Base-by-base conservation (phyloP, 306 rosid species). In the Citrullus amarus region DNA sequence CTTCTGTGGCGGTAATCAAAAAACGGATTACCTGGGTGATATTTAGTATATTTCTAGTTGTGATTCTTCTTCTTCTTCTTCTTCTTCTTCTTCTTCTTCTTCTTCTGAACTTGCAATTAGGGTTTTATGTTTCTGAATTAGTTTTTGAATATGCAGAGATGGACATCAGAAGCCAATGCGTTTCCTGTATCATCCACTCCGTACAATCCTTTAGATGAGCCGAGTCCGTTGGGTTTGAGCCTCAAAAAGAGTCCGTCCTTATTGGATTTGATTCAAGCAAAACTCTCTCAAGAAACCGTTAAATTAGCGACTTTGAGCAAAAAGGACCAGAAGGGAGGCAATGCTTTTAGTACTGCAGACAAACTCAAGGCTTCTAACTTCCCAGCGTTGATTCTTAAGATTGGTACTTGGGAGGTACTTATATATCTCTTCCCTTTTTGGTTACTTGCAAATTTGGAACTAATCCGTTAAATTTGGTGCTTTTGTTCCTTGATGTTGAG, bases 281-380 rank as follows among this genome's bases (percentile, higher is more conserved):
- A 91, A 84, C 91, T 93, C 46, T 86, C 94, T 62, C 89, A 89
- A 11, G 90, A 88, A 22, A 68, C 57, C 82, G 55, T 76, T 66
- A n/a, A 77, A 70, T 65, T 69, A 28, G 81, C 39, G 62, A 85
- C 72, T 81, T 82, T 57, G 84, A 44, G 16, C 17, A 89, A 86
- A 63, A 82, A 77, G 50, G 93, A 84, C 30, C 82, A 48, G 39
- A 89, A 77, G 62, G 81, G 48, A 75, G 80, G 75, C 67, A 85
- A 87, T 74, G 85, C 84, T 9, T 68, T 79, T 34, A 79, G 88
- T 41, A 25, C 82, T 18, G 22, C 70, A 5, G 97, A 93, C 82
- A 93, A 93, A 90, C 90, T 93, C 11, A 93, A 93, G 87, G 97
- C 97, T 80, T 91, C 94, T 2, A 93, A 93, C 81, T 93, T 93